These are phyloP conservation scores for Ogataea nitratoaversa DNA, from an alignment of 805 yeast genomes.

Conservation along the genomic window DNA sequence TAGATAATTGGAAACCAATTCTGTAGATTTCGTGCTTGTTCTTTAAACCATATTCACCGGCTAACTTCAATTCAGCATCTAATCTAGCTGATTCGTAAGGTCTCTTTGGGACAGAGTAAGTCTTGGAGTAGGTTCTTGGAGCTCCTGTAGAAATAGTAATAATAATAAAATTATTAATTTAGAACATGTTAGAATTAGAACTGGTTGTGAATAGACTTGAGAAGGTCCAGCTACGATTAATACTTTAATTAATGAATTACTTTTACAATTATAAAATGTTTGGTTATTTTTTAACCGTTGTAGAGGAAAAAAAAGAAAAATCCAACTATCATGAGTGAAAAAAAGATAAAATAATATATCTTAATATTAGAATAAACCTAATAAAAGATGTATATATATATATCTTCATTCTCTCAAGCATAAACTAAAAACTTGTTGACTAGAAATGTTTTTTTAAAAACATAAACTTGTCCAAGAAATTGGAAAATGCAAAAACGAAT, in stretches of 20 bases:
- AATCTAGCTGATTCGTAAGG: conserved; percentile 99
- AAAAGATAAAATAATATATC: too few species aligned
- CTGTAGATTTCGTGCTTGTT: conserved; percentile 99
- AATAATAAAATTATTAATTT: not conserved
- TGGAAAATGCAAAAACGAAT: too few species aligned
- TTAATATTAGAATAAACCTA: too few species aligned
- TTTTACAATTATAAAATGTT: conserved; percentile 8
- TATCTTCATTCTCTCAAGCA: too few species aligned
- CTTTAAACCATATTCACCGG: conserved; percentile 99
- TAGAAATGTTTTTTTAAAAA: too few species aligned
- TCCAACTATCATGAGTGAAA: not conserved
- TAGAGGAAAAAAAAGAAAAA: not conserved
- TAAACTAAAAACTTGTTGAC: not conserved
- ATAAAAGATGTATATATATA: too few species aligned
- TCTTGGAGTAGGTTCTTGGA: conserved; percentile 99
- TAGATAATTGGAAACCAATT: conserved; percentile 98
- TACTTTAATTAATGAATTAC: too few species aligned
- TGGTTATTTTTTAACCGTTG: too few species aligned
- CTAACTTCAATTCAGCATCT: conserved; percentile 98
- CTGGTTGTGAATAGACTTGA: too few species aligned
- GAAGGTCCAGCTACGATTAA: too few species aligned
- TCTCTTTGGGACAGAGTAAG: conserved; percentile 99
- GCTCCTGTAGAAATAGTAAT: conserved; percentile 55
- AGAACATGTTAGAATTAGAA: conserved; percentile 16
- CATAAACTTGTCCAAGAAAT: not conserved